Evolutionary conservation across 1,139 yeast genomes (phyloP), one percentile per base, ranked within the genome.

Genomic region (Scheffersomyces quercinus): DNA sequence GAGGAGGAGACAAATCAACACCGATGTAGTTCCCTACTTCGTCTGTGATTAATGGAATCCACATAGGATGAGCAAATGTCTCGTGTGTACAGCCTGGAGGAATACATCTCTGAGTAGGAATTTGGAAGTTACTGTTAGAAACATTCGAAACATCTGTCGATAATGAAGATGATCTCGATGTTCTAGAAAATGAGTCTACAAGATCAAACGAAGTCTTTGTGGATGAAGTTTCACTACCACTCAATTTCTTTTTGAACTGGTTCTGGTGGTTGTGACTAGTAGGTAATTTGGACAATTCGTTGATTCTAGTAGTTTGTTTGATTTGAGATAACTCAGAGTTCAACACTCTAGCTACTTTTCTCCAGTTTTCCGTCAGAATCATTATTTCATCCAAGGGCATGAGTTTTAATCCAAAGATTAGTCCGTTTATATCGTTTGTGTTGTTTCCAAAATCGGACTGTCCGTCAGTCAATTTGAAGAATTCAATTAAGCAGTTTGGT

Each of bases 11-110:
- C 48, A 91, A 73, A 64, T 91, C 98, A 11, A 91, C 75, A 39
- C 91, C 98, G 42, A 91, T 83, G 59, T 89, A 89, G 66, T 91
- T 91, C 14, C 98, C 98, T 9, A 87, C 84, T 47, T 81, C 83
- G 61, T 91, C 98, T 10, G 95, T 88, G 15, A 89, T 80, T 36
- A 91, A 65, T 2, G 98, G 98, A 43, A 91, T 84, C 98, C 98
- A 91, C 58, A 79, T 82, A 5, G 89, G 83, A 62, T 89, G 90
- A 2, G 97, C 93, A 66, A 88, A 91, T 1, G 81, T 82, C 3
- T 77, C 73, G 57, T 86, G 88, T 29, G 90, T 72, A 7, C 82
- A 66, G 4, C 82, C 82, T 13, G 88, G 88, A 5, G 98, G 98
- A 11, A 86, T 74, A 0, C 89, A 81, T 41, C 72, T 73, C 65